Conservation (phyloP, 129 eudicot genomes). For the Kitagawia praeruptora region DNA sequence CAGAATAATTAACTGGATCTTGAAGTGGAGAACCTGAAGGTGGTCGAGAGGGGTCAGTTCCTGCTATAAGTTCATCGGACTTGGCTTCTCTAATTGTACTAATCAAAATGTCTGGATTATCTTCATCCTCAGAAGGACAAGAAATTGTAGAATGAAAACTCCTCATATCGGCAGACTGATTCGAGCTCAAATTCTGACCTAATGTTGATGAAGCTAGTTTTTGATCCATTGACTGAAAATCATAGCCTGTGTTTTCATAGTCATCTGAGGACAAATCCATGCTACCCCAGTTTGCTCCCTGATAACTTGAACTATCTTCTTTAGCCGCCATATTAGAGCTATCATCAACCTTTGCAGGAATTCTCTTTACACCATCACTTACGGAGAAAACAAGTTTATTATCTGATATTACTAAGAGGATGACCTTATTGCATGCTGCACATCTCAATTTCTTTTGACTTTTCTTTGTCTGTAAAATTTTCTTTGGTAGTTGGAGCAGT, state of each 20-base stretch:
- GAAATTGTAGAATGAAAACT: slow-evolving; percentile 35
- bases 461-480: slow-evolving; percentile 15
- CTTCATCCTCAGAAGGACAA: slow-evolving; percentile 54
- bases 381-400: slow-evolving; percentile 49
- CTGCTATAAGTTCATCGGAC: slow-evolving; percentile 24
- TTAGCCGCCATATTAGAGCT: slow-evolving; percentile 10
- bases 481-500: slow-evolving; percentile 65
- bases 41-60: slow-evolving; percentile 34
- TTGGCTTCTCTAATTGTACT: slow-evolving; percentile 20
- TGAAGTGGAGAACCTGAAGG: slow-evolving; percentile 71
- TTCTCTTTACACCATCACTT: slow-evolving; percentile 19
- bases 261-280: slow-evolving; percentile 65
- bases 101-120: slow-evolving; percentile 14
- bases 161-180: slow-evolving; percentile 30
- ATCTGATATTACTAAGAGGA: slow-evolving; percentile 35
- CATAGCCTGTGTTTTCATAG: slow-evolving; percentile 60
- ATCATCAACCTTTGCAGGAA: slow-evolving; percentile 16
- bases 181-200: slow-evolving; percentile 35
- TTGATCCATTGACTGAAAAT: slow-evolving; percentile 68
- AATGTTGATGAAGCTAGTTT: slow-evolving; percentile 19
- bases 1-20: slow-evolving; percentile 70
- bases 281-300: slow-evolving; percentile 33
- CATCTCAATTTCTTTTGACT: slow-evolving; percentile 55
- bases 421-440: slow-evolving; percentile 59
- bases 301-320: slow-evolving; percentile 19